Percentiles rank a stretch among this genome's conserved stretches.
Evolutionary conservation across 768 basidiomycete species (phyloP).

Genomic region (Terana coerulea): DNA sequence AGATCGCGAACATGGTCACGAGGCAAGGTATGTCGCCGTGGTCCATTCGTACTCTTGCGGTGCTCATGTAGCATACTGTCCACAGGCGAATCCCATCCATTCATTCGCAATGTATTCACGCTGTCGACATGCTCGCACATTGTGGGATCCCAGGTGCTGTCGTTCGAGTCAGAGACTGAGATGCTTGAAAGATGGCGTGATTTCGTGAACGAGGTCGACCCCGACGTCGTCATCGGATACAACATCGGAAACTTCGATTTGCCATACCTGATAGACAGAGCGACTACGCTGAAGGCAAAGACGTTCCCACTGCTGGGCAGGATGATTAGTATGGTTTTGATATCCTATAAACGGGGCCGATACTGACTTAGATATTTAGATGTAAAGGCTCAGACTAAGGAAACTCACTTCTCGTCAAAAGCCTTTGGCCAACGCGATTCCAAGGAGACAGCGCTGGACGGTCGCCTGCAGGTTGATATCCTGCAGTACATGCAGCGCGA

Average conservation of each 20-base stretch:
- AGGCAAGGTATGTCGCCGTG: conserved; percentile 68
- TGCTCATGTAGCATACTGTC: not conserved
- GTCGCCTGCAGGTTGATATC: conserved; percentile 91
- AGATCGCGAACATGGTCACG: conserved; percentile 99
- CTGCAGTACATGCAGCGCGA: conserved; percentile 99
- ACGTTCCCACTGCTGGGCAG: conserved; percentile 33
- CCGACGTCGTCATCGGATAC: conserved; percentile 95
- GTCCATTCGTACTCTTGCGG: not conserved
- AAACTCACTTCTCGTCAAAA: conserved; percentile 96
- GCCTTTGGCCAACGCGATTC: conserved; percentile 97
- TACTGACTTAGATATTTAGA: conserved; percentile 38
- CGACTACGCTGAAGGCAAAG: conserved; percentile 68
- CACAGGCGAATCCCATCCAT: conserved; percentile 85
- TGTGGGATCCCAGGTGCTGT: conserved; percentile 94
- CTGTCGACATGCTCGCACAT: conserved; percentile 93
- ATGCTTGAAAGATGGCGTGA: conserved; percentile 85
- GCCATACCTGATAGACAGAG: conserved; percentile 92
- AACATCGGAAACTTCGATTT: conserved; percentile 95
- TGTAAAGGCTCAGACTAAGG: conserved; percentile 75
- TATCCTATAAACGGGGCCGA: conserved; percentile 1
- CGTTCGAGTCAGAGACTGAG: conserved; percentile 68
- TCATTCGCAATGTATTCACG: conserved; percentile 95
- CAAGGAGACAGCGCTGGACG: conserved; percentile 88
- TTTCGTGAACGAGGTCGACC: conserved; percentile 87
- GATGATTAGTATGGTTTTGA: conserved; percentile 56